Percentiles rank a stretch among this genome's conserved stretches.
Conservation (phyloP, 345 rosid species). For the Laguncularia racemosa region DNA sequence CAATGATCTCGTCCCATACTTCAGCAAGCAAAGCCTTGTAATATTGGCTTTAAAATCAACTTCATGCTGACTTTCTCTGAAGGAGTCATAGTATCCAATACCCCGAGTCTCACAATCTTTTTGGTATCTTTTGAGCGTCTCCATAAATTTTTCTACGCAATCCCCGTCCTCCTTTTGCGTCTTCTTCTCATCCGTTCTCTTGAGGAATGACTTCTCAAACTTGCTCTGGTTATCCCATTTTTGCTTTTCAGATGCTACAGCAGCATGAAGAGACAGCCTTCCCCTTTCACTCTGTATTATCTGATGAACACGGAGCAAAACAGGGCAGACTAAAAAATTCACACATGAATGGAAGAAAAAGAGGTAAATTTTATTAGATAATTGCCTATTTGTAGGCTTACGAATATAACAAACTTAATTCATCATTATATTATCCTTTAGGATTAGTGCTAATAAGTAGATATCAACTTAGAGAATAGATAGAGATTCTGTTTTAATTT, state of each 20-base stretch:
- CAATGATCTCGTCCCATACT: conserved; percentile 53
- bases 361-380: no score
- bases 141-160: conserved; percentile 15
- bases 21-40: conserved; percentile 59
- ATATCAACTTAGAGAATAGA: no score
- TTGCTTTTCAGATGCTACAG: conserved; percentile 48
- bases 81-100: conserved; percentile 55
- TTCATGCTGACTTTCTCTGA: conserved; percentile 28
- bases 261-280: conserved; percentile 48
- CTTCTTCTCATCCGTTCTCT: no score
- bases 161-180: conserved; percentile 2
- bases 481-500: no score
- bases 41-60: conserved; percentile 64
- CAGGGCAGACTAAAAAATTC: no score
- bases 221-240: conserved; percentile 22
- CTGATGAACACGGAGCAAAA: no score
- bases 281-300: conserved; percentile 57
- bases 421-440: no score
- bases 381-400: no score
- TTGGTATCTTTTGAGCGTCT: conserved; percentile 24
- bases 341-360: no score
- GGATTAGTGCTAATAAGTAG: no score
- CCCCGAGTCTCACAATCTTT: conserved; percentile 17
- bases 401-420: no score
- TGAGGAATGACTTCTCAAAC: neutral